These are phyloP conservation scores for Eucalyptus coolabah DNA, from an alignment of 345 rosid genomes.

Conservation along the genomic window DNA sequence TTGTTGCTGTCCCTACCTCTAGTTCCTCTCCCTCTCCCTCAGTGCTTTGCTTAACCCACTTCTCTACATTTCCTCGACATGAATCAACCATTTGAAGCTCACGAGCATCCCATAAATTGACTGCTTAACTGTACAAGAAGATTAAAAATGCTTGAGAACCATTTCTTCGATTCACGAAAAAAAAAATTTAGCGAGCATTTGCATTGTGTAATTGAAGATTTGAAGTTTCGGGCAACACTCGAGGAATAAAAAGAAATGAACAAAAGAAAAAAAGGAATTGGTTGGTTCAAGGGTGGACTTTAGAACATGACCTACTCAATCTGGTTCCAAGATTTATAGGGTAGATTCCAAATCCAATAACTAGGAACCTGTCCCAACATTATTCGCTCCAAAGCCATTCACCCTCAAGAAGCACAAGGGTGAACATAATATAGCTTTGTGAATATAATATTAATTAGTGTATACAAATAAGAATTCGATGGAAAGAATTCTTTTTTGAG, in stretches of 20 bases:
- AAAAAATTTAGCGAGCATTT: neutral
- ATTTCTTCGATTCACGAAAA: neutral
- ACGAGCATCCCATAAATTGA: neutral
- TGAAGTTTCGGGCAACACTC: neutral
- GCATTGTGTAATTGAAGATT: neutral
- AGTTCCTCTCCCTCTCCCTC: neutral
- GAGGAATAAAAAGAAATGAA: neutral
- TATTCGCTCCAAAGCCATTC: neutral
- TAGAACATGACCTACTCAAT: fast-evolving
- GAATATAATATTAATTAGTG: neutral
- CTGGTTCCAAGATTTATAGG: fast-evolving
- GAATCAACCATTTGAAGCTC: neutral
- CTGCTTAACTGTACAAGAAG: neutral
- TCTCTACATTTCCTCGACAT: neutral
- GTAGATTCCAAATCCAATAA: neutral
- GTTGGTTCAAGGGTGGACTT: neutral
- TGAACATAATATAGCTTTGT: neutral
- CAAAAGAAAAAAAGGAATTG: neutral
- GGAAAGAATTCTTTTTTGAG: neutral
- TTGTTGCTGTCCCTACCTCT: neutral
- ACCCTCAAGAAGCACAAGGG: neutral
- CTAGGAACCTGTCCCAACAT: neutral
- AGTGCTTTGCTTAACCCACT: neutral
- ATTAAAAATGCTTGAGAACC: neutral
- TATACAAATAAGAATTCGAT: neutral